Evolutionary conservation across 2,329 filamentous ascomycete genomes (phyloP).

Genomic region (Ascosphaera acerosa): DNA sequence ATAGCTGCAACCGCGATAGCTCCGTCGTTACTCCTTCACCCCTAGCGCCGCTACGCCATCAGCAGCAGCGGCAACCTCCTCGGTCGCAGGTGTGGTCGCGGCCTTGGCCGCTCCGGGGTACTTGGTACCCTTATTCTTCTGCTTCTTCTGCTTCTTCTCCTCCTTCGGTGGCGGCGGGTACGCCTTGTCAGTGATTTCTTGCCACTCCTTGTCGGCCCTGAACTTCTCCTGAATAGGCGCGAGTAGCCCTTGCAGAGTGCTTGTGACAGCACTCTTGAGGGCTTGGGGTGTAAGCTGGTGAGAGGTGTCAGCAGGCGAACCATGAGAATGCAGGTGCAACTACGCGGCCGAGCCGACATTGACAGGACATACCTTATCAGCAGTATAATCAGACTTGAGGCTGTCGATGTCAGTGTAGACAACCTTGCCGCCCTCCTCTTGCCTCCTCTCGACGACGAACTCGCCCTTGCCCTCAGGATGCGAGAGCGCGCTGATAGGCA

Average conservation of each 20-base stretch:
- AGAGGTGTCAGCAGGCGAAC: slow-evolving; percentile 5
- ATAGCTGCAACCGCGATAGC: too few relatives aligned
- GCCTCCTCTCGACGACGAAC: slow-evolving; percentile 42
- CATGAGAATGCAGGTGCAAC: slow-evolving; percentile 2
- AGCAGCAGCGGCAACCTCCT: too few relatives aligned
- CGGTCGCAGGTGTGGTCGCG: too few relatives aligned
- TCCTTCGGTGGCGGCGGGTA: slow-evolving; percentile 45
- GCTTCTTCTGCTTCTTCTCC: slow-evolving; percentile 49
- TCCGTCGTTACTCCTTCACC: too few relatives aligned
- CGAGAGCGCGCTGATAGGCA: slow-evolving; percentile 46
- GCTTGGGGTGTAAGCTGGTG: slow-evolving; percentile 53
- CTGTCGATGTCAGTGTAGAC: slow-evolving; percentile 53
- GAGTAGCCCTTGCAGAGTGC: slow-evolving; percentile 46
- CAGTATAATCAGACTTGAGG: slow-evolving; percentile 55
- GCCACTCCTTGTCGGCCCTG: slow-evolving; percentile 49
- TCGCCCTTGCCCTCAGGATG: slow-evolving; percentile 23
- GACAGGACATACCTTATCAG: slow-evolving; percentile 38
- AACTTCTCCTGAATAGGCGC: slow-evolving; percentile 54
- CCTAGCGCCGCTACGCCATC: too few relatives aligned
- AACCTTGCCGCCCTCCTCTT: slow-evolving; percentile 41
- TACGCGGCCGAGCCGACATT: neutral
- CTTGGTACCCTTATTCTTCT: slow-evolving; percentile 47
- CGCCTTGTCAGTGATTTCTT: slow-evolving; percentile 47
- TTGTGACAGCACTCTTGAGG: slow-evolving; percentile 60
- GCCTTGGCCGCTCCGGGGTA: slow-evolving; percentile 36